phyloP scores from a whole-genome alignment of 1,139 yeast species.

The Kodamaea suecica region DNA sequence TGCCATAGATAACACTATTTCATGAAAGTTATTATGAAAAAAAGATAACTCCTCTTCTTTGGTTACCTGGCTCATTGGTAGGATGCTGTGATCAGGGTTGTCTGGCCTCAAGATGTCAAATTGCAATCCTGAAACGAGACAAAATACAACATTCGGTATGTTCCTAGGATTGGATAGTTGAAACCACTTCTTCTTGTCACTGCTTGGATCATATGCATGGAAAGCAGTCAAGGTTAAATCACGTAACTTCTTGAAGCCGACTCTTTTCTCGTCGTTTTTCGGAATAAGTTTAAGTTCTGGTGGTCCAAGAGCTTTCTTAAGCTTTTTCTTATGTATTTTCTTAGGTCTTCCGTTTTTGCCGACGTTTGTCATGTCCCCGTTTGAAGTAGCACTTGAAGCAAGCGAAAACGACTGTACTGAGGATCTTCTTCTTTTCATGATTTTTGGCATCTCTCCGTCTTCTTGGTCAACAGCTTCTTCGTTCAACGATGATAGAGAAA shows the following conservation, averaged over 20 bases:
- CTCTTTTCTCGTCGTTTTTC: constrained; percentile 21
- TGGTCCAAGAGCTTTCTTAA: constrained; percentile 32
- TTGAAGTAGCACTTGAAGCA: constrained; percentile 8
- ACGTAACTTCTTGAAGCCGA: constrained; percentile 39
- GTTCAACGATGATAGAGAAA: constrained; percentile 23
- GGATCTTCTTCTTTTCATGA: constrained; percentile 41
- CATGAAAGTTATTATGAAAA: constrained; percentile 36
- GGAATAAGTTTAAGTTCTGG: constrained; percentile 21
- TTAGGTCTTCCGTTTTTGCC: constrained; percentile 7
- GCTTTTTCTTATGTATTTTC: constrained; percentile 33
- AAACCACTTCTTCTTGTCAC: constrained; percentile 7
- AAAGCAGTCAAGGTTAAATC: constrained; percentile 40
- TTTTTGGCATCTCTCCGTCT: constrained; percentile 14
- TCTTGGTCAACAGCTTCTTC: constrained; percentile 19
- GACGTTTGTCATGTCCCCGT: constrained; percentile 1
- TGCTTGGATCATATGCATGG: constrained; percentile 3
- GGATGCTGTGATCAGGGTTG: background rate
- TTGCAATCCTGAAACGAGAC: constrained; percentile 68
- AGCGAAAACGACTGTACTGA: constrained; percentile 28
- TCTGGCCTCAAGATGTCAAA: constrained; percentile 3
- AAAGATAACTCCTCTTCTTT: constrained; percentile 28
- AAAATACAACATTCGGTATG: constrained; percentile 48
- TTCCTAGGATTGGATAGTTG: constrained; percentile 8
- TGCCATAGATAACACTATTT: constrained; percentile 42
- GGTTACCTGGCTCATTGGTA: constrained; percentile 13